A percentile compares a stretch with the other conserved stretches of the same genome.
Conservation (phyloP, 2,329 filamentous ascomycete genomes). For the Stenocarpella maydis region DNA sequence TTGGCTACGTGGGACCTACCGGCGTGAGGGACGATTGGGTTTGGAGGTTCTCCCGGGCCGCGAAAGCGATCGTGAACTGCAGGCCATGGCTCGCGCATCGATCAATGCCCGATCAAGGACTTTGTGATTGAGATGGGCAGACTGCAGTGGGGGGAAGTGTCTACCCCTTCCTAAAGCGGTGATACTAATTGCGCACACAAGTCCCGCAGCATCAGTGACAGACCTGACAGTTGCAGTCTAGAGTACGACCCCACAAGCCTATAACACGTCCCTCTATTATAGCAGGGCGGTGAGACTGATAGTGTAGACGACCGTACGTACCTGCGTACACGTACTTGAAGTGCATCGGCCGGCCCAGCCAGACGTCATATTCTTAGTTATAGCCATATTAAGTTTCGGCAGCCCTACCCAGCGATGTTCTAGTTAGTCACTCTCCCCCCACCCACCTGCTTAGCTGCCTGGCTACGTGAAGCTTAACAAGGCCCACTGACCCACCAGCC, state of each 20-base stretch:
- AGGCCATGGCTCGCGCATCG: neutral
- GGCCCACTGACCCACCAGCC: neutral
- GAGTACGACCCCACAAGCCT: neutral
- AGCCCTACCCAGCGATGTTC: neutral
- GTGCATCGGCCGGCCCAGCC: neutral
- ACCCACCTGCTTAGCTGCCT: neutral
- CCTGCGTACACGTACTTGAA: neutral
- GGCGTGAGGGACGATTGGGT: neutral
- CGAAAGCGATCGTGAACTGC: neutral
- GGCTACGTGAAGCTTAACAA: neutral
- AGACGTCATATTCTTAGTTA: slow-evolving; percentile 17
- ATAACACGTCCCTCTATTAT: neutral
- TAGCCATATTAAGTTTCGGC: slow-evolving; percentile 7
- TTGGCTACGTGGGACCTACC: no score
- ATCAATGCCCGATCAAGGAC: neutral
- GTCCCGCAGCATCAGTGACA: slow-evolving; percentile 21
- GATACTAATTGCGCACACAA: neutral
- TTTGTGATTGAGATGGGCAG: neutral
- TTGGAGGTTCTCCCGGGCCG: neutral
- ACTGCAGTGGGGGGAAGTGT: neutral
- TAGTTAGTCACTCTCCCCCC: neutral
- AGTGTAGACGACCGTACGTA: neutral
- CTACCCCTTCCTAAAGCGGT: slow-evolving; percentile 7
- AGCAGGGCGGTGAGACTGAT: slow-evolving; percentile 20
- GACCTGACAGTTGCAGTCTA: neutral